Evolutionary conservation across 192 early-diverging fungal species (phyloP), one percentile per base, ranked within the genome.

Genomic region (Spizellomyces punctatus): DNA sequence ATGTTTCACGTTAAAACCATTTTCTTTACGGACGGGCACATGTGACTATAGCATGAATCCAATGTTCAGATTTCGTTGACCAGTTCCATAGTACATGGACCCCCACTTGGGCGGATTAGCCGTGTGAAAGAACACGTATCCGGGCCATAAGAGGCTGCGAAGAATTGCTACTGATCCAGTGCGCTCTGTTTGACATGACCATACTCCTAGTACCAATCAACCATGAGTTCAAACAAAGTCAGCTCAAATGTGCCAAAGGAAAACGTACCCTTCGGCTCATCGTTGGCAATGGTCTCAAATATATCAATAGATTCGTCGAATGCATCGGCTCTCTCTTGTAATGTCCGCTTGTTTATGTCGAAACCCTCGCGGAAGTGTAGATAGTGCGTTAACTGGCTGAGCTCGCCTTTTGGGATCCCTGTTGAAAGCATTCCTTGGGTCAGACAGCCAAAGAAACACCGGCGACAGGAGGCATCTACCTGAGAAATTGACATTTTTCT

Each of bases 241-340:
- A 7, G 0, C 55, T 6, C 27, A 74, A 64, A 2, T 47, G 0
- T 22, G 12, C 4, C n/a, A 42, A 1, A 56, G 41, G 12, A 71
- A 4, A 16, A 16, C 60, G 5, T 48, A 83, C 83, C 86, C 71
- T 82, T 76, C 71, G 86, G 83, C 22, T 79, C 71, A 63, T 87
- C 86, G 36, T 57, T 62, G 9, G 77, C 62, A 58, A 87, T 82
- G 8, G 71, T 54, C 41, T 84, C 83, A 75, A 87, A 85, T 54
- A 87, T 81, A 67, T 87, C 86, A 60, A 87, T 82, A 6, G 73
- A 68, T 63, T 83, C 80, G 60, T 87, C 83, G 64, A 82, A 86
- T 14, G 63, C 65, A 44, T 79, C 69, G 36, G 75, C 79, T 46
- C 83, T 68, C 62, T 87, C 86, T 10, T 61, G 47, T 10, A 85